phyloP scores from a whole-genome alignment of 441 rosid genomes.

The Mallotus japonicus region DNA sequence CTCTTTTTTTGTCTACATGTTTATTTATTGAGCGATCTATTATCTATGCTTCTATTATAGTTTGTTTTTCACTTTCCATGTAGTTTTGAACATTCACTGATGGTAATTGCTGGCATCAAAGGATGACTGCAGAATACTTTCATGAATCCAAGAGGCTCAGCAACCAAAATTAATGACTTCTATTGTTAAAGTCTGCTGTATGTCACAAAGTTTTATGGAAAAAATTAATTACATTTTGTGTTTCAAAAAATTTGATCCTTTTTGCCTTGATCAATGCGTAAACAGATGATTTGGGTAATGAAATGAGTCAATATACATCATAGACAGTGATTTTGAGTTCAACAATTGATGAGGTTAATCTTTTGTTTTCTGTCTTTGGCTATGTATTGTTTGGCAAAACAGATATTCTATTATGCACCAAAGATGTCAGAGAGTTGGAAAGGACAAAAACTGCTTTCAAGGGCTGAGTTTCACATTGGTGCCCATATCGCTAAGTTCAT shows the following conservation, averaged over 20 bases:
- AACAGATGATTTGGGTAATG: background rate
- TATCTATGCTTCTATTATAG: background rate
- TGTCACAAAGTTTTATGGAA: background rate
- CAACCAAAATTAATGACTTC: background rate
- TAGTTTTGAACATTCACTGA: background rate
- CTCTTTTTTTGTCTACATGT: background rate
- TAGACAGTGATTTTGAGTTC: background rate
- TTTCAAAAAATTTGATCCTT: background rate
- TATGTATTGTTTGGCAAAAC: constrained; percentile 16
- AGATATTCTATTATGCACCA: constrained; percentile 96
- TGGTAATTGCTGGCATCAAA: background rate
- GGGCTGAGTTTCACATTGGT: constrained; percentile 95
- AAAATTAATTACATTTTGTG: background rate
- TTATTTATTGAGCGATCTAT: background rate
- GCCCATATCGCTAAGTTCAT: constrained; percentile 89
- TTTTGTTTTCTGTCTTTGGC: constrained; percentile 1
- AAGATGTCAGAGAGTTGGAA: constrained; percentile 99
- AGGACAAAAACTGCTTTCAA: constrained; percentile 93
- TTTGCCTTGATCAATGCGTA: background rate
- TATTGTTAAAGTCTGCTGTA: background rate
- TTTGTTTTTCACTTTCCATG: background rate
- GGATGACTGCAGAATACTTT: background rate
- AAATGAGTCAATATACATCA: background rate
- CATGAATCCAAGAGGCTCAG: background rate
- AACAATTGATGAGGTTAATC: background rate